These are phyloP conservation scores for Aspergillus kassunensis DNA, from an alignment of 495 filamentous ascomycete species.

Conservation along the genomic window DNA sequence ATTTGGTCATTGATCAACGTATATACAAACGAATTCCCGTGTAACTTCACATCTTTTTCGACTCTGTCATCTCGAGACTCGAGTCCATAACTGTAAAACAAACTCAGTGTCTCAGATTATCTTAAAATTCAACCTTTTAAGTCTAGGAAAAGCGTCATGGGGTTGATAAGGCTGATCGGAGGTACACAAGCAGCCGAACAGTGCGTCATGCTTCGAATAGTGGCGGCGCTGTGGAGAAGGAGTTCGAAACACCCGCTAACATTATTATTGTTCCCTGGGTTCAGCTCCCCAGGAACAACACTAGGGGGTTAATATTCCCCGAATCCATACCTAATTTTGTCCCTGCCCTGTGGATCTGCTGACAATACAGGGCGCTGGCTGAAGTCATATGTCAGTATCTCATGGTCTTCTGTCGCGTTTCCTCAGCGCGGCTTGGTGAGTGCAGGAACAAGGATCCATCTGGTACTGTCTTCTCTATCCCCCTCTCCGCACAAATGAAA, in stretches of 20 bases:
- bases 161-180: conserved; percentile 41
- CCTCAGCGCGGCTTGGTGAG: conserved; percentile 23
- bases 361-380: not conserved
- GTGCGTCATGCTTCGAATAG: conserved; percentile 37
- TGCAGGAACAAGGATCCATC: conserved; percentile 28
- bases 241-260: conserved; percentile 39
- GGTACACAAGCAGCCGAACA: conserved; percentile 31
- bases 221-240: conserved; percentile 36
- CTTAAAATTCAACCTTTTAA: not conserved
- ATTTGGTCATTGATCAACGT: not conserved
- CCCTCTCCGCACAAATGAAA: not conserved
- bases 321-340: too few species aligned
- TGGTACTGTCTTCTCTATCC: conserved; percentile 23
- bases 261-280: conserved; percentile 6
- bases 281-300: conserved; percentile 13
- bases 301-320: conserved; percentile 5
- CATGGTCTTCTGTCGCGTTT: conserved; percentile 23
- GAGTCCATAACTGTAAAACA: too few species aligned
- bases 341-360: not conserved
- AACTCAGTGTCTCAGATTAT: not conserved
- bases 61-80: too few species aligned
- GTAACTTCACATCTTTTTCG: not conserved
- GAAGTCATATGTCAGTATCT: not conserved
- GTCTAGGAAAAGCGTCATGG: not conserved
- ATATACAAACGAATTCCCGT: not conserved